phyloP scores from a whole-genome alignment of 176 grass and related monocot genomes.

The Chrysopogon serrulatus region DNA sequence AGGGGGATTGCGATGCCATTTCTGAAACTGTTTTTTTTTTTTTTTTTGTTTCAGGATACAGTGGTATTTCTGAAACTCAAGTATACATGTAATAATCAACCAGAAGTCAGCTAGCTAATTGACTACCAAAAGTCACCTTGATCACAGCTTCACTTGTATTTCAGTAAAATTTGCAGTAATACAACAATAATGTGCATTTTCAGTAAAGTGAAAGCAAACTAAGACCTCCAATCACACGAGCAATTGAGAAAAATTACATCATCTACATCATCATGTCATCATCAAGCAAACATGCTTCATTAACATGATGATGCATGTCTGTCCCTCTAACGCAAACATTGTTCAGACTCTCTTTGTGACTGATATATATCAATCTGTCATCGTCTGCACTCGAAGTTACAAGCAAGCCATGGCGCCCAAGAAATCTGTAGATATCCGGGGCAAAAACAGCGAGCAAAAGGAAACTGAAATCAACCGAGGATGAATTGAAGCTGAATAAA shows the following conservation, averaged over 20 bases:
- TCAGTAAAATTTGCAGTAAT: background rate
- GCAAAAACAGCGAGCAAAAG: background rate
- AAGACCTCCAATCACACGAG: background rate
- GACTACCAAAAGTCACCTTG: background rate
- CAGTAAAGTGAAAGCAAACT: background rate
- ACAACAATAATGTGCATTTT: background rate
- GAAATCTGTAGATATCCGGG: no score
- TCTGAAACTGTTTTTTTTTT: background rate
- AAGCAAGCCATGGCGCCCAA: background rate
- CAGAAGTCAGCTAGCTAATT: no score
- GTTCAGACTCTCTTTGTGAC: background rate
- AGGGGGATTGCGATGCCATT: background rate
- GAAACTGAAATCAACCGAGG: background rate
- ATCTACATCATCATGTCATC: background rate
- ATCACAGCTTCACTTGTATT: background rate
- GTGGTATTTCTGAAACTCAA: no score
- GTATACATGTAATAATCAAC: no score
- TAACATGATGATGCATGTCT: background rate
- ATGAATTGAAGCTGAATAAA: background rate
- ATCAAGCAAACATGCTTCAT: background rate
- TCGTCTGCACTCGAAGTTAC: background rate
- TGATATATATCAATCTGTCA: background rate
- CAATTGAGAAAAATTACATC: background rate
- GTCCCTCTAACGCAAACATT: background rate
- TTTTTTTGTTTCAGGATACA: background rate